Conservation (phyloP, 2,329 filamentous ascomycete genomes). For the Aurifilum marmelostoma region DNA sequence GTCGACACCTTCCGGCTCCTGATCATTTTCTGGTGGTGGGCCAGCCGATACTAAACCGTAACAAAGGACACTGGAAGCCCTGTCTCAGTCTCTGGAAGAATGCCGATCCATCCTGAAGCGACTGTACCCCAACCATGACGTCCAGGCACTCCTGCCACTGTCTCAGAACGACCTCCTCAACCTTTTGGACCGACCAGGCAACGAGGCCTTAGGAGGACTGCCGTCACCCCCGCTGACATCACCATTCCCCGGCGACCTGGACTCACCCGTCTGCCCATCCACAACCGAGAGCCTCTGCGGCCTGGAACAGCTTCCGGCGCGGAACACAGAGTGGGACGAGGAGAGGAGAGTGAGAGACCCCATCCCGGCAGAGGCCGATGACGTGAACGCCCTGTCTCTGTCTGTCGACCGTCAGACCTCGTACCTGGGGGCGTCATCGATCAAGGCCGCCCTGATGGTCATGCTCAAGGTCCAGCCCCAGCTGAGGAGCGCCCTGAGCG, state of each 20-base stretch:
- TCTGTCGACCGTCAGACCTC: constrained; percentile 62
- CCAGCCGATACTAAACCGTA: constrained; percentile 22
- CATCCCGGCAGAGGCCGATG: constrained; percentile 68
- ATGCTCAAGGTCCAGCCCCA: constrained; percentile 63
- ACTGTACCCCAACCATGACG: constrained; percentile 62
- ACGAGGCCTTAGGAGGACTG: constrained; percentile 47
- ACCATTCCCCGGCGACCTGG: constrained; percentile 51
- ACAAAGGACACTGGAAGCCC: constrained; percentile 59
- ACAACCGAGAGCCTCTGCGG: constrained; percentile 52
- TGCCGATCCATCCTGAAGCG: constrained; percentile 65
- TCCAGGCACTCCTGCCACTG: constrained; percentile 55
- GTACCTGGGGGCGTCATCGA: constrained; percentile 74
- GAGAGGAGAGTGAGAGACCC: constrained; percentile 57
- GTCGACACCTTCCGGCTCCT: constrained; percentile 36
- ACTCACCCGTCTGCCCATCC: constrained; percentile 54
- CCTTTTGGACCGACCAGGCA: constrained; percentile 53
- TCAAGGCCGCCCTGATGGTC: constrained; percentile 73
- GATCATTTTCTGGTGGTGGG: constrained; percentile 24
- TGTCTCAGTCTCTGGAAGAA: constrained; percentile 68
- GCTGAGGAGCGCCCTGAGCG: constrained; percentile 49
- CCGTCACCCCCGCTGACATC: constrained; percentile 58
- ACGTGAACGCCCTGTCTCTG: constrained; percentile 70
- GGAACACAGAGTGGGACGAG: constrained; percentile 70
- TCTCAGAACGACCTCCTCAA: constrained; percentile 63
- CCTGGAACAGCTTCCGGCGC: constrained; percentile 71